Conservation (phyloP, 164 flowering plant species). For the Pachysandra terminalis region DNA sequence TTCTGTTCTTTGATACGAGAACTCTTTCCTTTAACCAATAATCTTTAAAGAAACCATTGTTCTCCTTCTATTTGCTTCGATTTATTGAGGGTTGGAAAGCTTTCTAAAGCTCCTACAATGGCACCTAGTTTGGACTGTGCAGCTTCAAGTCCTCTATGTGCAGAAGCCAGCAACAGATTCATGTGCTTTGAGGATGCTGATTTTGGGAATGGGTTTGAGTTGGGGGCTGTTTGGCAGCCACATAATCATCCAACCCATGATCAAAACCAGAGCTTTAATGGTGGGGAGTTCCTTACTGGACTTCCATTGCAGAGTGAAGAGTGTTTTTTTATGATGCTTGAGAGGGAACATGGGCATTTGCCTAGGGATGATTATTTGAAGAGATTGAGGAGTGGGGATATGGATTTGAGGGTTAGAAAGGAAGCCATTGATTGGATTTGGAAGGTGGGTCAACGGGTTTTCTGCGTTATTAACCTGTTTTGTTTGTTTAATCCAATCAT, state of each 20-base stretch:
- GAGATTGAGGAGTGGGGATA: conserved; percentile 54
- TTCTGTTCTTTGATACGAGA: conserved; percentile 4
- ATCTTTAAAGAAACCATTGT: conserved; percentile 8
- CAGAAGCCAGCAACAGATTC: conserved; percentile 58
- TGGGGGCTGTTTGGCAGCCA: conserved; percentile 15
- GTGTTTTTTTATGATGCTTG: conserved; percentile 50
- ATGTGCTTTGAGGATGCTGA: conserved; percentile 41
- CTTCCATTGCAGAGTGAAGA: conserved; percentile 60
- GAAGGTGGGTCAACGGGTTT: conserved; percentile 48
- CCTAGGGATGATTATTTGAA: conserved; percentile 50
- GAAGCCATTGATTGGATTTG: conserved; percentile 79
- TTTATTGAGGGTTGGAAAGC: not conserved
- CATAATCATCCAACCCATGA: conserved; percentile 16
- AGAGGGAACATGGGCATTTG: conserved; percentile 53
- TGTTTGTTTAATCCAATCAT: not conserved
- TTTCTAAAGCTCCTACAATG: conserved; percentile 28
- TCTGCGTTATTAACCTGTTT: not conserved
- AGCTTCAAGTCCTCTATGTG: conserved; percentile 56
- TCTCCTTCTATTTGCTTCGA: conserved; percentile 10
- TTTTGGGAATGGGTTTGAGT: conserved; percentile 24
- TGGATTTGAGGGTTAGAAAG: conserved; percentile 57
- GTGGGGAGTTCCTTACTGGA: conserved; percentile 23
- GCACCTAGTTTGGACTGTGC: conserved; percentile 66
- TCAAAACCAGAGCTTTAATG: conserved; percentile 27
- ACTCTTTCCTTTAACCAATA: conserved; percentile 3